Base-by-base conservation (phyloP, 331 rosid species). In the Ulmus americana region DNA sequence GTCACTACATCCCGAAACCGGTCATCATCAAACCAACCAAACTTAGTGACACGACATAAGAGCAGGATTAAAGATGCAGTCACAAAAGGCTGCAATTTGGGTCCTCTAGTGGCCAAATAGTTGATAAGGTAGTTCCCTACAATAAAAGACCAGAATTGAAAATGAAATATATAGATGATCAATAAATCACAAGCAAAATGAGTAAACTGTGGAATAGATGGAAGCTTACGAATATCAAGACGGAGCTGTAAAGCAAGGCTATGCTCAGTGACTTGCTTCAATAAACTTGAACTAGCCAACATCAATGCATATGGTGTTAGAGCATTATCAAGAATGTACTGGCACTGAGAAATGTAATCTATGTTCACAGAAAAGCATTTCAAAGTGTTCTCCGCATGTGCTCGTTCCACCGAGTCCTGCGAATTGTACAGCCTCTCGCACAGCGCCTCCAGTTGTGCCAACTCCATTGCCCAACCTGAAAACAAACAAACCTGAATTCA, bases 21-120 rank as follows among this genome's bases (percentile, higher is more conserved):
- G 22, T 88, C 98, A 82, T 92, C 96, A 59, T 92, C 97, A 56
- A 88, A 90, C 97, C 96, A 92, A 45, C 98, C 96, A 70, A 88
- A 80, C 77, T 92, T 92, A 42, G 98, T 89, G 75, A 86, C 80
- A 20, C 98, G 90, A 75, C 95, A 88, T 59, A 86, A 81, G 62
- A 92, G 95, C 77, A 80, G 96, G 69, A 88, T 80, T 70, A 88
- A 69, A n/a, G 98, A 92, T 14, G 84, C 94, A 38, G 87, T 87
- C 74, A 92, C 96, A 59, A 92, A 92, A 63, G 95, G 86, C 82
- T 86, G 86, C 70, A 92, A 70, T 39, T 85, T 91, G 15, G 94
- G 94, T 71, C 97, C 97, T 82, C 87, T 89, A 66, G 87, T 86
- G 74, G 92, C 95, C 80, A 92, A 80, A 77, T 92, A 92, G 81